Evolutionary conservation across 2,329 filamentous ascomycete species (phyloP).

Genomic region (Pseudogymnoascus sp.): DNA sequence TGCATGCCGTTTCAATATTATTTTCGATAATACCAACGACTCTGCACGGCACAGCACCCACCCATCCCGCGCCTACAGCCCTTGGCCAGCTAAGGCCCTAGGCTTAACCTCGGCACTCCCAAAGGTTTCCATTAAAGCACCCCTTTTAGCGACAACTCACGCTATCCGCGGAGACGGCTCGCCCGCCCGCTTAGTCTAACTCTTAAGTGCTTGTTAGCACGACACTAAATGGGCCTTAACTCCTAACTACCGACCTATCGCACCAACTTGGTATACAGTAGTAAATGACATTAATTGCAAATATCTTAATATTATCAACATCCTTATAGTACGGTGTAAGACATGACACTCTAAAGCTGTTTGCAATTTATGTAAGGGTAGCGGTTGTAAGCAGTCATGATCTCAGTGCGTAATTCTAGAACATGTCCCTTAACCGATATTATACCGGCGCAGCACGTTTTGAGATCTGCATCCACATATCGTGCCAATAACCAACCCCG

Average conservation of each 20-base stretch:
- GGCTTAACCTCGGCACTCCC: neutral
- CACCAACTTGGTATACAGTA: neutral
- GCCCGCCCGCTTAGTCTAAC: neutral
- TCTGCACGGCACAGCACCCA: neutral
- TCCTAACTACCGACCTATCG: neutral
- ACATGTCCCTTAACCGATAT: neutral
- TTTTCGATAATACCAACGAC: neutral
- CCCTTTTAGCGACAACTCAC: neutral
- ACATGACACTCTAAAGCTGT: neutral
- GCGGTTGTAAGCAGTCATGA: neutral
- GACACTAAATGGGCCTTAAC: neutral
- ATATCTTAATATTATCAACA: neutral
- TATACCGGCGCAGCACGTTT: conserved; percentile 2
- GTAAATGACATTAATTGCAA: neutral
- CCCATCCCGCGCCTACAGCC: neutral
- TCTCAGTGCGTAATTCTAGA: neutral
- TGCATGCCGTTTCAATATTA: neutral
- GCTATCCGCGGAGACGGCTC: neutral
- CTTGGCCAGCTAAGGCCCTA: neutral
- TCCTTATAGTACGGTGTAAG: neutral
- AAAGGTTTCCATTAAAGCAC: neutral
- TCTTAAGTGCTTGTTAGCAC: neutral
- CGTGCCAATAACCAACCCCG: conserved; percentile 33
- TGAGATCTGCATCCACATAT: conserved; percentile 32
- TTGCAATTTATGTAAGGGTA: neutral